Evolutionary conservation across 2,329 filamentous ascomycete species (phyloP).

Genomic region (Phyllosticta citribraziliensis): DNA sequence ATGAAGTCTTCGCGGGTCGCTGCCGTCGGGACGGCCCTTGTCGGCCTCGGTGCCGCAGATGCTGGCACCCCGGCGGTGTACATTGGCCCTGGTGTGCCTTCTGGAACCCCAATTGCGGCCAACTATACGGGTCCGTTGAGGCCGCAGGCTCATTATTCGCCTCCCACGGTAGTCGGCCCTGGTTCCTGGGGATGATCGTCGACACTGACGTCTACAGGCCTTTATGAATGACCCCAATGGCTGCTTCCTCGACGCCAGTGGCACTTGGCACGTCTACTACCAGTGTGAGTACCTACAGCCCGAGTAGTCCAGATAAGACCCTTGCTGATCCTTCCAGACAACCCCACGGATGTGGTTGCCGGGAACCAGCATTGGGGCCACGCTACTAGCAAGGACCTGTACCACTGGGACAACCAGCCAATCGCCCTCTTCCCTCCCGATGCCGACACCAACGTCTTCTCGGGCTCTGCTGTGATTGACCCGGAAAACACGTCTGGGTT

Average conservation of each 20-base stretch:
- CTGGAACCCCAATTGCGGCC: conserved; percentile 28
- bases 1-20: conserved; percentile 2
- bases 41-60: background rate
- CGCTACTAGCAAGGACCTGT: conserved; percentile 52
- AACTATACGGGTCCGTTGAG: conserved; percentile 33
- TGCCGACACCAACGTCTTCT: conserved; percentile 44
- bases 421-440: conserved; percentile 51
- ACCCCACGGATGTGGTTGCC: conserved; percentile 38
- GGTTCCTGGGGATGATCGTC: background rate
- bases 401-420: conserved; percentile 55
- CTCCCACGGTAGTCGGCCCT: conserved; percentile 44
- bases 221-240: conserved; percentile 58
- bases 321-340: conserved; percentile 28
- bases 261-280: conserved; percentile 56
- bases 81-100: conserved; percentile 3
- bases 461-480: conserved; percentile 50
- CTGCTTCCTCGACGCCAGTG: conserved; percentile 48
- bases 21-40: background rate
- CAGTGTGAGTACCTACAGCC: conserved; percentile 35
- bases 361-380: conserved; percentile 60
- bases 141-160: conserved; percentile 48
- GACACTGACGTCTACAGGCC: background rate
- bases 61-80: conserved; percentile 1
- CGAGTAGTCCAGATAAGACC: conserved; percentile 10
- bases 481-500: conserved; percentile 56